Base-by-base conservation (phyloP, 2,329 filamentous ascomycete genomes). In the Capronia epimyces region DNA sequence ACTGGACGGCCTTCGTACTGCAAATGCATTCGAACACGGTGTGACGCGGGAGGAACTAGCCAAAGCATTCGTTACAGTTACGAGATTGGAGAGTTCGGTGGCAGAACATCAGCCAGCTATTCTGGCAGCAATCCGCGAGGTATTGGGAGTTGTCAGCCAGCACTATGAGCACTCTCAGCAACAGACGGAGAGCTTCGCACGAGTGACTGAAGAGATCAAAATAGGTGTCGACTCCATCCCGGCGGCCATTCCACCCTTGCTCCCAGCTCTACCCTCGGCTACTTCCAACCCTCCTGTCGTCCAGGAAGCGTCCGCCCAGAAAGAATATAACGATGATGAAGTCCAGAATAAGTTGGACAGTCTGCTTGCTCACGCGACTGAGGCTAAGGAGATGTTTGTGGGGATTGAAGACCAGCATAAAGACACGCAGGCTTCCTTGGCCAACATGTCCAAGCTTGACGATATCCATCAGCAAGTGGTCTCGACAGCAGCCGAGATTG, bases 131-230 rank as follows among this genome's bases (percentile, higher is more conserved):
- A 81, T 98, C 58, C 86, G 89, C 62, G 87, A 96, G 62, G 82
- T 97, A n/a, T 76, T 94, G 32, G 75, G 82, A 6, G 77, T 94
- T 20, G 87, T 95, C 48, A 85, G 82, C 20, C 81, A 94, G 65
- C 90, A 97, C 66, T 95, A 86, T 63, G 89, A 95, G 60, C 87
- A 95, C 64, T 86, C 89, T 12, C 89, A 90, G 68, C 81, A 94
- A 65, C 90, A 97, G 65, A 95, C 86, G 62, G 89, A 95, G 61
- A 87, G 94, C 64, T 86, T 89, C 13, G 88, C 89, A 67, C 77
- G 79, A 39, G 78, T 83, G 0, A 71, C 75, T 1, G 75, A 82
- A 48, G 81, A 86, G 48, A 71, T 81, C 48, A 82, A 80, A 63
- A 75, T 77, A 9, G 76, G 75, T 48, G 66, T 74, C n/a, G 71